These are phyloP conservation scores for Lolium perenne DNA, from an alignment of 176 grass and related monocot species.

Conservation along the genomic window DNA sequence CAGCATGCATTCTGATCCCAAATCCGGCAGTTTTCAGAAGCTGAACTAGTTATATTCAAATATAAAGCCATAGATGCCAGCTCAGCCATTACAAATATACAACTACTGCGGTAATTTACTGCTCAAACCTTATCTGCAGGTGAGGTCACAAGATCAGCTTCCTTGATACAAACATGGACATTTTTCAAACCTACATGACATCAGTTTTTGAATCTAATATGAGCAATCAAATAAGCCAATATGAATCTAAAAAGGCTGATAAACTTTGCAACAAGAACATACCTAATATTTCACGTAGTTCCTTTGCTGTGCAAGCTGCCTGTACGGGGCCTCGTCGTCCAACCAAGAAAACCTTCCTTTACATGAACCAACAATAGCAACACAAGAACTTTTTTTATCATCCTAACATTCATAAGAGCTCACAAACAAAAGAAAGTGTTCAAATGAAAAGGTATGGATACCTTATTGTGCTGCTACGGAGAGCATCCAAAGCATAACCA, in stretches of 20 bases:
- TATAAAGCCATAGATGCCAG: not conserved
- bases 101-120: not conserved
- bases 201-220: conserved; percentile 15
- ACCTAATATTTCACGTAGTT: conserved; percentile 92
- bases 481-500: conserved; percentile 76
- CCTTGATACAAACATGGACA: conserved; percentile 63
- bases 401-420: conserved; percentile 28
- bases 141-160: conserved; percentile 57
- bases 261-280: conserved; percentile 38
- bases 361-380: conserved; percentile 39
- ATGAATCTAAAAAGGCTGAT: not conserved
- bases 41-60: conserved; percentile 4
- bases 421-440: not conserved
- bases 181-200: conserved; percentile 73
- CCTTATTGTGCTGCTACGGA: conserved; percentile 78
- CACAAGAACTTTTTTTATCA: conserved; percentile 22
- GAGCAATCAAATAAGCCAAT: conserved; percentile 29
- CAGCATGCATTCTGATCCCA: not conserved
- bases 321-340: conserved; percentile 88
- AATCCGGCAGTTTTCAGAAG: not conserved
- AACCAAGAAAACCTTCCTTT: conserved; percentile 89
- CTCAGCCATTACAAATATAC: not conserved
- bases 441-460: conserved; percentile 31
- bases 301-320: conserved; percentile 91
- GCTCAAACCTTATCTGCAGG: conserved; percentile 70